A percentile compares a stretch with the other conserved stretches of the same genome.
These are phyloP conservation scores for Begonia fuchsioides DNA, from an alignment of 306 rosid genomes.

Conservation along the genomic window DNA sequence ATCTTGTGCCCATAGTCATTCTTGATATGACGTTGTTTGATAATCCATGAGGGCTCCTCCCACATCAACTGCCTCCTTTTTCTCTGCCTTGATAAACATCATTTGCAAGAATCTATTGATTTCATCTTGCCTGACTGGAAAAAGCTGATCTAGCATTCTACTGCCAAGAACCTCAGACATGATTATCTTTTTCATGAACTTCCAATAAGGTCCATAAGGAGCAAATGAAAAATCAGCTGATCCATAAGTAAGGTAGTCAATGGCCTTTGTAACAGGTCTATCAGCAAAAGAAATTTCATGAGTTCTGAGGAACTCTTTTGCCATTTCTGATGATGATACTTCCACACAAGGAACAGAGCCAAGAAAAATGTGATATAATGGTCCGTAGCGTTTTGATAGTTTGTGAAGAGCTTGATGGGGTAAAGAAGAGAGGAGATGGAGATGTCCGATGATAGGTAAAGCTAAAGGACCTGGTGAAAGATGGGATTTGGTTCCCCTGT, in stretches of 20 bases:
- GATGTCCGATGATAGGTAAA: slow-evolving; percentile 29
- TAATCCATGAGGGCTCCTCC: slow-evolving; percentile 21
- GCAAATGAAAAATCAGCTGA: slow-evolving; percentile 27
- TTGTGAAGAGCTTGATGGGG: slow-evolving; percentile 33
- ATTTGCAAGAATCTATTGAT: slow-evolving; percentile 9
- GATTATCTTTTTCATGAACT: slow-evolving; percentile 39
- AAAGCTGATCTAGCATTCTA: slow-evolving; percentile 21
- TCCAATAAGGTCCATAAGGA: slow-evolving; percentile 33
- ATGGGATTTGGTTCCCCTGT: slow-evolving; percentile 3
- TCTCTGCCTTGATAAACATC: slow-evolving; percentile 13
- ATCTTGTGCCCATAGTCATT: slow-evolving; percentile 25
- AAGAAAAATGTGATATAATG: slow-evolving; percentile 18
- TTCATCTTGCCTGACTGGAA: slow-evolving; percentile 34
- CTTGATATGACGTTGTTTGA: slow-evolving; percentile 29
- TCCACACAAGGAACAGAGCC: slow-evolving; percentile 26
- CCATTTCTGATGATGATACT: slow-evolving; percentile 23
- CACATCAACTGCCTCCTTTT: slow-evolving; percentile 18
- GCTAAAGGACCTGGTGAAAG: slow-evolving; percentile 27
- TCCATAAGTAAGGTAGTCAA: slow-evolving; percentile 22
- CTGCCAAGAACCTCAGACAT: slow-evolving; percentile 48
- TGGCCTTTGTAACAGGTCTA: slow-evolving; percentile 11
- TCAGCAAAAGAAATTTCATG: slow-evolving; percentile 19
- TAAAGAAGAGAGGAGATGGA: slow-evolving; percentile 25
- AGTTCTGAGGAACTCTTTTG: slow-evolving; percentile 24
- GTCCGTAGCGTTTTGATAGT: slow-evolving; percentile 21